A percentile compares a stretch with the other conserved stretches of the same genome.
phyloP scores from a whole-genome alignment of 2,329 filamentous ascomycete genomes.

The Ophiobolus disseminans region DNA sequence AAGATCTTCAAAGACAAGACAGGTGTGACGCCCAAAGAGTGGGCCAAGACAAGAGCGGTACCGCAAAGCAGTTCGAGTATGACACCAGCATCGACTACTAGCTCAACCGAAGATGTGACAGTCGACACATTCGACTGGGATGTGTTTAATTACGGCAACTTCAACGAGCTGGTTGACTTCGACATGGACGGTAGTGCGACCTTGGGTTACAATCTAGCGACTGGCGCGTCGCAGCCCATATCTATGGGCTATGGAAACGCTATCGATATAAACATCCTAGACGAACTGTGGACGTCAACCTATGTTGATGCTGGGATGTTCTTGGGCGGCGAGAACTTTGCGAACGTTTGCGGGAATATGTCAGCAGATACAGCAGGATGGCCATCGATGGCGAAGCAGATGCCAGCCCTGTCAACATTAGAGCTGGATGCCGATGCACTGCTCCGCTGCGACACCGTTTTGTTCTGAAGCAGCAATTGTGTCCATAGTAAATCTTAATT shows the following conservation, averaged over 20 bases:
- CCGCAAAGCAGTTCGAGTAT: slow-evolving; percentile 14
- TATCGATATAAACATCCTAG: slow-evolving; percentile 20
- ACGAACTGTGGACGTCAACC: slow-evolving; percentile 16
- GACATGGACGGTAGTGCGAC: slow-evolving; percentile 18
- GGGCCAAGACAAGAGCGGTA: slow-evolving; percentile 32
- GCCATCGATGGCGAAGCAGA: slow-evolving; percentile 3
- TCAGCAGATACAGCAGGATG: background rate
- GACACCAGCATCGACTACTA: slow-evolving; percentile 4
- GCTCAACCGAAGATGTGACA: slow-evolving; percentile 4
- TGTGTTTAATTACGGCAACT: slow-evolving; percentile 36
- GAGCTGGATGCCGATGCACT: slow-evolving; percentile 26
- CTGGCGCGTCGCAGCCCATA: slow-evolving; percentile 11
- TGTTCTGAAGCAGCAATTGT: slow-evolving; percentile 5
- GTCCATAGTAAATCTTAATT: too few species aligned
- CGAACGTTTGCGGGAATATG: slow-evolving; percentile 3
- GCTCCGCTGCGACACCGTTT: slow-evolving; percentile 6
- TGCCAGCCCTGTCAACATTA: slow-evolving; percentile 17
- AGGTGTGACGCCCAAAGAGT: slow-evolving; percentile 60
- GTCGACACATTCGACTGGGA: slow-evolving; percentile 22
- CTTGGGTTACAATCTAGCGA: slow-evolving; percentile 11
- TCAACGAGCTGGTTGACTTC: slow-evolving; percentile 36
- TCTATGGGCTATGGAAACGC: slow-evolving; percentile 21
- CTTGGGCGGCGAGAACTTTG: slow-evolving; percentile 3
- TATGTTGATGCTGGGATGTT: slow-evolving; percentile 8
- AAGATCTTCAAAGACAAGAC: slow-evolving; percentile 64